A percentile compares a stretch with the other conserved stretches of the same genome.
These are phyloP conservation scores for Tulasnella sp. DNA, from an alignment of 768 basidiomycete genomes.

Conservation along the genomic window DNA sequence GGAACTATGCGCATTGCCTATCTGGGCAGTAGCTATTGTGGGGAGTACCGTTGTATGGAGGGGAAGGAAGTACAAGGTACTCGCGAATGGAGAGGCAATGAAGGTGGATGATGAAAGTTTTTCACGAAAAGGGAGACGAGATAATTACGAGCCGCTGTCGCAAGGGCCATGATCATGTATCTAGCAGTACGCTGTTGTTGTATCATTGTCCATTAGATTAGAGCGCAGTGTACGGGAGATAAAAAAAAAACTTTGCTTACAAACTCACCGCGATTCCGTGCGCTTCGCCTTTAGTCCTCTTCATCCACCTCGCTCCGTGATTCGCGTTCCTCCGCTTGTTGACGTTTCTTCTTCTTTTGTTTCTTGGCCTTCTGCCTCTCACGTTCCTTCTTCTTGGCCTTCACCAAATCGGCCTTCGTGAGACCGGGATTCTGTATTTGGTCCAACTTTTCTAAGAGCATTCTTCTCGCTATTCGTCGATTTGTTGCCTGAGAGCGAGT, in stretches of 20 bases:
- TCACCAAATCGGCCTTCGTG: constrained; percentile 67
- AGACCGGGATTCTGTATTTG: constrained; percentile 72
- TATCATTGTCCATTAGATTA: neutral
- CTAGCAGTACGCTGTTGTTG: constrained; percentile 8
- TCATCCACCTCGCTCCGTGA: neutral
- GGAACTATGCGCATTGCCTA: constrained; percentile 84
- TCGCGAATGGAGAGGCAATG: constrained; percentile 67
- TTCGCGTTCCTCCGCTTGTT: constrained; percentile 37
- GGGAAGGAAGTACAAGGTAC: constrained; percentile 74
- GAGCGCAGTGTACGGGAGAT: neutral
- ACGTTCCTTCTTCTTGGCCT: constrained; percentile 74
- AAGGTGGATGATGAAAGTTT: neutral
- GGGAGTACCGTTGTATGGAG: constrained; percentile 88
- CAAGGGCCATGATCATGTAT: constrained; percentile 8
- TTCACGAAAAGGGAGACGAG: constrained; percentile 19
- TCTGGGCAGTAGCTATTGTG: constrained; percentile 80
- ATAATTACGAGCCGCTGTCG: constrained; percentile 10
- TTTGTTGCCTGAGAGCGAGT: constrained; percentile 84
- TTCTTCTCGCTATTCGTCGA: constrained; percentile 71
- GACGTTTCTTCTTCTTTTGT: constrained; percentile 65
- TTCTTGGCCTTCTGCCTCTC: constrained; percentile 78
- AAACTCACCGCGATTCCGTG: neutral
- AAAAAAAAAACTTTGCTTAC: neutral
- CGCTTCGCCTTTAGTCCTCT: neutral
- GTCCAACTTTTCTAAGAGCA: constrained; percentile 80